phyloP scores from a whole-genome alignment of 2,329 filamentous ascomycete species.

The Colletotrichum sp. region DNA sequence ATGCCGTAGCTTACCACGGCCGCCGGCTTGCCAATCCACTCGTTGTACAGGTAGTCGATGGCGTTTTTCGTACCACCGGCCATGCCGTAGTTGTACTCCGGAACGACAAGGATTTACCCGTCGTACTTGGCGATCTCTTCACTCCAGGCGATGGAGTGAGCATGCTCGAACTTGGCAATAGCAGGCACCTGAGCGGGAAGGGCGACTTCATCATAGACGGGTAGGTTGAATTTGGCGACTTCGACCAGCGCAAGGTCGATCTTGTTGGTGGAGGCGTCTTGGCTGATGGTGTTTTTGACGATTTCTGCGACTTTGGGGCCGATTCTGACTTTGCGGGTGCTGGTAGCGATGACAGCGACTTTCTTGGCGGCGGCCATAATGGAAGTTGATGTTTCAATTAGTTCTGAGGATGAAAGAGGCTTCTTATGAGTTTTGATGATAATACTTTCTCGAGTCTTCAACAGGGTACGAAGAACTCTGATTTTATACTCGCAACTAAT shows the following conservation, averaged over 20 bases:
- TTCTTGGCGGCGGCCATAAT: not conserved
- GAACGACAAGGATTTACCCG: conserved; percentile 46
- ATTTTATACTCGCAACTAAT: not conserved
- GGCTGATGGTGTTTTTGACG: conserved; percentile 31
- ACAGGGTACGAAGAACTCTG: not conserved
- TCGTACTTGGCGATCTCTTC: conserved; percentile 46
- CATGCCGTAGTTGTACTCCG: conserved; percentile 62
- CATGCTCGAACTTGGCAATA: conserved; percentile 38
- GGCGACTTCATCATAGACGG: conserved; percentile 47
- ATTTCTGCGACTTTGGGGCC: conserved; percentile 38
- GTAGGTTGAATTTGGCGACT: conserved; percentile 43
- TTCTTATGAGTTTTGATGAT: not conserved
- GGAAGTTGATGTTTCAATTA: not conserved
- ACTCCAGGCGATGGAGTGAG: conserved; percentile 51
- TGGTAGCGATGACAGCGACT: conserved; percentile 41
- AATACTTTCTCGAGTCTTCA: not conserved
- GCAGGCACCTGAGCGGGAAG: conserved; percentile 42
- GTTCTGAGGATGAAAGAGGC: not conserved
- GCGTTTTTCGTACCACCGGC: conserved; percentile 64
- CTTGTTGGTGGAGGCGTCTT: conserved; percentile 20
- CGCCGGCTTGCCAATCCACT: conserved; percentile 61
- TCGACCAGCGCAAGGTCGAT: conserved; percentile 36
- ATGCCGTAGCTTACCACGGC: conserved; percentile 60
- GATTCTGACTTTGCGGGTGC: conserved; percentile 31
- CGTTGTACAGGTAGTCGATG: conserved; percentile 64